Evolutionary conservation across 2,329 filamentous ascomycete genomes (phyloP), one percentile per base, ranked within the genome.

Genomic region (Ilyonectria destructans): DNA sequence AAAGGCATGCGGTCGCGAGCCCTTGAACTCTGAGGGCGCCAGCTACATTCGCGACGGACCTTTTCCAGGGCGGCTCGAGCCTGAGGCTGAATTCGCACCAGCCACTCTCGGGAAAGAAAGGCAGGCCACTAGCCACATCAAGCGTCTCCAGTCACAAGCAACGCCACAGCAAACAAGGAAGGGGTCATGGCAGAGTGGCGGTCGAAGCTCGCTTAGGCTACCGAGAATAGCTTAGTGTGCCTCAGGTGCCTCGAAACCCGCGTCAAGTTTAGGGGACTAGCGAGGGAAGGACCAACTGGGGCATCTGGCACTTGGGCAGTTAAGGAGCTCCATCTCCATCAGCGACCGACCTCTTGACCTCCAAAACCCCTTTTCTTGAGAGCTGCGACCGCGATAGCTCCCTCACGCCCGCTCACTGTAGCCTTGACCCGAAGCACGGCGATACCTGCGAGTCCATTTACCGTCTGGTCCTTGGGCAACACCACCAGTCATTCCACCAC

Each of bases 311-410:
- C 59, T 67, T 68, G 67, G 65, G 68, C 62, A 75, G 64, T 69
- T 69, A 71, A 56, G 71, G 73, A 74, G 67, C 72, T 72, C 69
- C 73, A 73, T 64, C 59, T 62, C 69, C 54, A 70, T 69, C 56
- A 45, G 29, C 48, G 31, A 71, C 72, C 70, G 65, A 76, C 62
- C 71, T 69, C 62, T 57, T 52, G 49, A 61, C 62, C 56, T 69
- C 67, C 68, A 75, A 75, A 75, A 74, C 67, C 74, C 73, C 74
- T 68, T 76, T 76, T 75, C 73, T 74, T 62, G 65, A 75, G 67
- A 65, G 49, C 58, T 57, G 54, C 52, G 46, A 56, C 58, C 37
- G 66, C 58, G 55, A 58, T 62, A 65, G 52, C 46, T 57, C 52
- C 13, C 70, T 63, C 56, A 69, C 70, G 62, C 71, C 54, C 65